These are phyloP conservation scores for Eucalyptus marginata DNA, from an alignment of 345 rosid genomes.

Conservation along the genomic window DNA sequence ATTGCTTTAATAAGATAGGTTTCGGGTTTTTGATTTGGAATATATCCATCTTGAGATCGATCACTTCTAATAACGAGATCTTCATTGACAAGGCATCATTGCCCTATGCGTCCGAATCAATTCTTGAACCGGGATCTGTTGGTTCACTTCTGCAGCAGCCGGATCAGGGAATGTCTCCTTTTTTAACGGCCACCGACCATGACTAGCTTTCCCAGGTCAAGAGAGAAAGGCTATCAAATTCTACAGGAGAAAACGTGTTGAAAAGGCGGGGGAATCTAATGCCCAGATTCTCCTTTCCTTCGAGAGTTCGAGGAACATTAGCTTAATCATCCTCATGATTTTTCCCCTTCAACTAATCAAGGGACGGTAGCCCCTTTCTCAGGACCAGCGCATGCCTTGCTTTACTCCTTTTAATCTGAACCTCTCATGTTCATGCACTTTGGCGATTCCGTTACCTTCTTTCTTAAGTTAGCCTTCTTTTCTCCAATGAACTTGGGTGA, in stretches of 20 bases:
- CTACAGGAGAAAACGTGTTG: background rate
- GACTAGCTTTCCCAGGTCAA: background rate
- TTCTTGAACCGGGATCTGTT: background rate
- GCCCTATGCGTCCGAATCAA: background rate
- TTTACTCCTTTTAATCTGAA: background rate
- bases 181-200: background rate
- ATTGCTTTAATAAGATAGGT: no score
- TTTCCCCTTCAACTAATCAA: background rate
- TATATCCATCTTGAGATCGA: background rate
- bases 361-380: background rate
- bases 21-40: background rate
- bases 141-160: background rate
- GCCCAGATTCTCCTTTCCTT: background rate
- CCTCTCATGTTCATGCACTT: background rate
- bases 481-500: background rate
- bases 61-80: accelerated
- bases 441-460: background rate
- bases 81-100: background rate
- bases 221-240: background rate
- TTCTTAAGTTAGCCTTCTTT: background rate
- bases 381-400: background rate
- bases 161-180: background rate
- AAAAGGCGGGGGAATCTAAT: background rate
- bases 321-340: background rate
- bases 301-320: background rate